A percentile compares a stretch with the other conserved stretches of the same genome.
These are phyloP conservation scores for Afroboletus lepidellus DNA, from an alignment of 1,284 basidiomycete genomes.

Conservation along the genomic window DNA sequence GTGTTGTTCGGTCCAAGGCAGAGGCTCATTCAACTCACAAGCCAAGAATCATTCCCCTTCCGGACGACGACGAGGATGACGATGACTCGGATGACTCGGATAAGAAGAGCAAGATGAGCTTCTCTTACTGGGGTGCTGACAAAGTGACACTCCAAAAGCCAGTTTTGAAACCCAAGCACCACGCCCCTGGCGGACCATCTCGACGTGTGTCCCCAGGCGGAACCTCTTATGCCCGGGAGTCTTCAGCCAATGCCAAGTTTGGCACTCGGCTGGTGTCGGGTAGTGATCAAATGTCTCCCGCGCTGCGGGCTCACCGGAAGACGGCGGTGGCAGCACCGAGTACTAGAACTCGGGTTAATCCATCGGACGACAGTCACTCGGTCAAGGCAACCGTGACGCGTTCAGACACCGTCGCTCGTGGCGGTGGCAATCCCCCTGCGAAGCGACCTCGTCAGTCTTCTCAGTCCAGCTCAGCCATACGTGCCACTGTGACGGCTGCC, in stretches of 20 bases:
- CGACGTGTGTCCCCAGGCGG: conserved; percentile 48
- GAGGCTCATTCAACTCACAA: conserved; percentile 56
- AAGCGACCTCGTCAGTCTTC: conserved; percentile 68
- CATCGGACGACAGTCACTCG: conserved; percentile 57
- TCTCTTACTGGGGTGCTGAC: conserved; percentile 88
- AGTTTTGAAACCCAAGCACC: conserved; percentile 50
- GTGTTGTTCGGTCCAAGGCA: conserved; percentile 66
- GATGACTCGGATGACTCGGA: conserved; percentile 80
- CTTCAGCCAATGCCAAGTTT: conserved; percentile 83
- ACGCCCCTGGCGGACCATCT: conserved; percentile 35
- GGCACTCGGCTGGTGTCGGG: conserved; percentile 67
- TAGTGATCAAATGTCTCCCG: conserved; percentile 42
- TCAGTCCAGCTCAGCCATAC: conserved; percentile 55
- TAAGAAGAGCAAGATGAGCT: conserved; percentile 87
- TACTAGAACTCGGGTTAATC: conserved; percentile 40
- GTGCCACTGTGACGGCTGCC: conserved; percentile 21
- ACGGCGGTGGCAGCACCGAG: conserved; percentile 53
- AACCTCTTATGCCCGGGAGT: conserved; percentile 67
- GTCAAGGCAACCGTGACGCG: conserved; percentile 66
- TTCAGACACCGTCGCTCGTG: conserved; percentile 60
- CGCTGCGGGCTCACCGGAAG: conserved; percentile 61
- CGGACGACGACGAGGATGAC: conserved; percentile 59
- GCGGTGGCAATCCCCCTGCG: conserved; percentile 38
- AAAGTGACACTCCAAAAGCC: conserved; percentile 83
- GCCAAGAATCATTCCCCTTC: conserved; percentile 69